phyloP scores from a whole-genome alignment of 2,329 filamentous ascomycete species.

The Aureobasidium sp. region DNA sequence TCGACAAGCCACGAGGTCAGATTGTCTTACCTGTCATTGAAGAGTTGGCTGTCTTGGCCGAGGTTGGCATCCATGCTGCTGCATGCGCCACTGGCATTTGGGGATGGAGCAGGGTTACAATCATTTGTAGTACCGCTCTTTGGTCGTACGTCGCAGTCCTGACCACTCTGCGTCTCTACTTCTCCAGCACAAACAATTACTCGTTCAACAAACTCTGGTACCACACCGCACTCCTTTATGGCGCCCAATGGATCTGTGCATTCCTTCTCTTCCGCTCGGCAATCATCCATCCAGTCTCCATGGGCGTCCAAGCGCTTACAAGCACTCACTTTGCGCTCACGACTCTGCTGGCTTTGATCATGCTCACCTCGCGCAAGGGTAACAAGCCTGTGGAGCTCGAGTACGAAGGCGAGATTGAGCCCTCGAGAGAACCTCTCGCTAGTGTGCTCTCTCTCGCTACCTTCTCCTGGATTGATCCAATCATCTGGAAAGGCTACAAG shows the following conservation, averaged over 20 bases:
- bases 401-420: conserved; percentile 81
- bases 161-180: conserved; percentile 61
- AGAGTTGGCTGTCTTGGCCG: conserved; percentile 63
- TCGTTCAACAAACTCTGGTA: conserved; percentile 78
- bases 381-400: conserved; percentile 85
- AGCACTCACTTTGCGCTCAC: conserved; percentile 69
- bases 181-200: conserved; percentile 53
- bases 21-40: conserved; percentile 65
- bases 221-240: conserved; percentile 82
- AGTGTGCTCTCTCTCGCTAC: conserved; percentile 83
- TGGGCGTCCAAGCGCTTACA: conserved; percentile 55
- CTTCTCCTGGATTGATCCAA: conserved; percentile 83
- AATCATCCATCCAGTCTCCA: conserved; percentile 67
- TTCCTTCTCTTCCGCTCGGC: conserved; percentile 76
- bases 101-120: conserved; percentile 41
- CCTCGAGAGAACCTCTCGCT: conserved; percentile 77
- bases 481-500: conserved; percentile 84
- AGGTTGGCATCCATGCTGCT: conserved; percentile 62
- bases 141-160: conserved; percentile 80
- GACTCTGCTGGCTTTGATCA: conserved; percentile 66
- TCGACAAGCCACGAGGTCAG: conserved; percentile 71
- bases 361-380: conserved; percentile 77
- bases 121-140: conserved; percentile 59
- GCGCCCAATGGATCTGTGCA: conserved; percentile 70
- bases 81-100: conserved; percentile 56